These are phyloP conservation scores for Podaxis mareebaensis DNA, from an alignment of 768 basidiomycete species.

Conservation along the genomic window DNA sequence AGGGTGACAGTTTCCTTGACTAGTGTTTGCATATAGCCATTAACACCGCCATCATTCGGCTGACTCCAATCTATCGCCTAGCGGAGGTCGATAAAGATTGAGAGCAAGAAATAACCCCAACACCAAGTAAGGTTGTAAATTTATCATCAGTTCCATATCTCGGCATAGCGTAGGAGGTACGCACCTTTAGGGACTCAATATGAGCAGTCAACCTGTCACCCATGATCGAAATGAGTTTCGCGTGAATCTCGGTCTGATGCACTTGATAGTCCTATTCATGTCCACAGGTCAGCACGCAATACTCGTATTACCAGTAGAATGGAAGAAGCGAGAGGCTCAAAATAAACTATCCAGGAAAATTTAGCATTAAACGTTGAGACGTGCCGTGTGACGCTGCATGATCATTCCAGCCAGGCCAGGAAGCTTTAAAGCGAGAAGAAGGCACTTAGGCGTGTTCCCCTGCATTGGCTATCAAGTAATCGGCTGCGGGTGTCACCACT, in stretches of 20 bases:
- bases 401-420: not conserved
- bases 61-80: conserved; percentile 81
- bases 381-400: not conserved
- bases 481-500: not conserved
- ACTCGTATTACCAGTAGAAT: not conserved
- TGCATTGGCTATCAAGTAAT: not conserved
- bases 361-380: not conserved
- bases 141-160: conserved; percentile 7
- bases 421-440: not conserved
- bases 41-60: conserved; percentile 60
- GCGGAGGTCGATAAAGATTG: conserved; percentile 7
- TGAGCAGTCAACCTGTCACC: conserved; percentile 88
- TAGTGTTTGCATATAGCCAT: conserved; percentile 90
- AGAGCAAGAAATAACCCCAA: conserved; percentile 10
- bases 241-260: conserved; percentile 98
- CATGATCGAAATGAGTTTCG: conserved; percentile 98
- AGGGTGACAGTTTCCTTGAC: conserved; percentile 95
- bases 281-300: not conserved
- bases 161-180: conserved; percentile 8
- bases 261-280: conserved; percentile 88
- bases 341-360: not conserved
- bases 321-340: not conserved
- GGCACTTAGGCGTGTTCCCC: not conserved
- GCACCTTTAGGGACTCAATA: conserved; percentile 77
- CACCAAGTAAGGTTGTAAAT: conserved; percentile 3